Conservation (phyloP, 345 rosid genomes). For the Heritiera fomes region DNA sequence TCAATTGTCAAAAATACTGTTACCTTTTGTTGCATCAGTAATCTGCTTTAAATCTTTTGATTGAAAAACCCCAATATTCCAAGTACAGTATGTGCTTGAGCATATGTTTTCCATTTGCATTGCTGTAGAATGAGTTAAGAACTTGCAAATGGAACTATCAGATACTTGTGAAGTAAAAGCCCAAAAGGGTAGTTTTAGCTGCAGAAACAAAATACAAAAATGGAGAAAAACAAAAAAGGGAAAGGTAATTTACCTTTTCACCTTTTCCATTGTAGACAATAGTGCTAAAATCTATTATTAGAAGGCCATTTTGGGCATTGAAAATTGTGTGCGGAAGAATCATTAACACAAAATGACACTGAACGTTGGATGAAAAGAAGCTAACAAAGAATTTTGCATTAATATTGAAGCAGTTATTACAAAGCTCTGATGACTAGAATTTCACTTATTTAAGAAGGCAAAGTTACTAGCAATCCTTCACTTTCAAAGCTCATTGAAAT, state of each 20-base stretch:
- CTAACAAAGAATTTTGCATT: slow-evolving; percentile 17
- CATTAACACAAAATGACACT: neutral
- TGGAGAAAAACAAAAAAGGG: neutral
- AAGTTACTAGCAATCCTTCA: neutral
- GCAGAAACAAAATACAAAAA: neutral
- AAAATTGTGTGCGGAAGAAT: neutral
- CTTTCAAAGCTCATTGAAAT: slow-evolving; percentile 12
- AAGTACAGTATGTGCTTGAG: too few relatives aligned
- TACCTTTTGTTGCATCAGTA: slow-evolving; percentile 6
- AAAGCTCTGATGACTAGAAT: slow-evolving; percentile 1
- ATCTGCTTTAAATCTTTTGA: slow-evolving; percentile 19
- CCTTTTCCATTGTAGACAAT: neutral
- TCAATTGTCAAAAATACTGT: slow-evolving; percentile 8
- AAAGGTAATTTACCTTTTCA: neutral
- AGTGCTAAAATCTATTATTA: neutral
- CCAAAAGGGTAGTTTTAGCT: neutral
- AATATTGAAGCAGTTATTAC: slow-evolving; percentile 16
- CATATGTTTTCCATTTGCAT: neutral
- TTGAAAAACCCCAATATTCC: slow-evolving; percentile 9
- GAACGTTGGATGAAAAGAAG: neutral
- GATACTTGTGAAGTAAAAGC: neutral
- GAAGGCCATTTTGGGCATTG: neutral
- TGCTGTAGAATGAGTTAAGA: slow-evolving; percentile 1
- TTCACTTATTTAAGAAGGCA: neutral
- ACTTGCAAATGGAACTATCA: neutral